Evolutionary conservation across 2,329 filamentous ascomycete species (phyloP), one percentile per base, ranked within the genome.

Genomic region (Aspergillus melleus): DNA sequence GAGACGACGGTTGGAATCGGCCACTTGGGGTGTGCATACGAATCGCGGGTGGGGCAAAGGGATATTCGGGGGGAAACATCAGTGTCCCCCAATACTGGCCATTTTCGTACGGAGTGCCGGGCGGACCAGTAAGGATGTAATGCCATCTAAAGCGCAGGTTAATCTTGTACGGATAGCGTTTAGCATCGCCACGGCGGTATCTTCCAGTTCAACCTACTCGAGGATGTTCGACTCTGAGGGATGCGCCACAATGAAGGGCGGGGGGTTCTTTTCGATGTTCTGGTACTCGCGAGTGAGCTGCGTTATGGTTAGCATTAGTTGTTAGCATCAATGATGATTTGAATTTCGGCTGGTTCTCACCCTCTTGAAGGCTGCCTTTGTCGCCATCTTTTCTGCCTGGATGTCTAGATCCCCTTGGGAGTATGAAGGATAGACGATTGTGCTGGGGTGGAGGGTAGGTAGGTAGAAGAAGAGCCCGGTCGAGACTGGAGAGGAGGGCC

Each of bases 41-140:
- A 77, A 99, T 99, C 2, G 95, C 92, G 4, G 95, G 95, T 32
- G 95, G 95, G 12, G 93, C 94, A 77, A 97, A 99, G 26, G 95
- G 95, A 75, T 99, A 99, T 81, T 97, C 93, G 9, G 93, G 86
- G 16, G 95, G 95, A 77, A 99, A 99, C 66, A 96, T 88, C 54
- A 99, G 84, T 1, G 94, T 97, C 52, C 95, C 95, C 95, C 95
- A 99, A 81, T 98, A 99, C 77, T 99, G 95, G 50, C 95, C 95
- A 72, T 89, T 88, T 70, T 96, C 87, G 76, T 99, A 99, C 2
- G 95, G 94, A 0, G 95, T 99, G 61, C 93, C 87, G 62, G 96
- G 92, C 36, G 95, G 94, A 2, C 95, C 95, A 42, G 93, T 97
- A 66, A 98, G 90, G 72, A 97, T 91, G 80, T 96, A 96, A 79